phyloP scores from a whole-genome alignment of 257 asterid genomes.

The Apocynum venetum region DNA sequence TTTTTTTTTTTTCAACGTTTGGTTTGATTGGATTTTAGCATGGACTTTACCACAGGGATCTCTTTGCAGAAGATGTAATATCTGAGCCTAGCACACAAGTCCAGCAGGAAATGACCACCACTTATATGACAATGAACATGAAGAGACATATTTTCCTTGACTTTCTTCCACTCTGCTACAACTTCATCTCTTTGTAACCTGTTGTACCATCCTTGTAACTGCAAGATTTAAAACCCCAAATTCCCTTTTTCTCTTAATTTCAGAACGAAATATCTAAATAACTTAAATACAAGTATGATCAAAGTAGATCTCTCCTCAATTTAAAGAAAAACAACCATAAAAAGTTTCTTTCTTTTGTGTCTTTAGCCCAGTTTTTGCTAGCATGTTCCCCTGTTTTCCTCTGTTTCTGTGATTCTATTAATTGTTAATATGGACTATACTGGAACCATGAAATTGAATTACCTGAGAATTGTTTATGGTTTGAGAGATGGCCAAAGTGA shows the following conservation, averaged over 20 bases:
- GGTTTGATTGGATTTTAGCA: not conserved
- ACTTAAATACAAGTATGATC: not conserved
- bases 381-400: conserved; percentile 13
- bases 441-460: not conserved
- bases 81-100: conserved; percentile 62
- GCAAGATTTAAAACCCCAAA: conserved; percentile 20
- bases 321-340: too few species aligned
- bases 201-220: conserved; percentile 96
- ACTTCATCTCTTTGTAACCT: conserved; percentile 90
- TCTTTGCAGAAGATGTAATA: conserved; percentile 84
- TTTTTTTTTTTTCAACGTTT: not conserved
- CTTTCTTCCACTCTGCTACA: conserved; percentile 95
- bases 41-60: conserved; percentile 71
- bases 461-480: conserved; percentile 66
- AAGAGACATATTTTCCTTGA: conserved; percentile 82
- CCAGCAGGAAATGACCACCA: conserved; percentile 77
- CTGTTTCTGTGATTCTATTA: not conserved
- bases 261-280: not conserved
- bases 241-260: not conserved
- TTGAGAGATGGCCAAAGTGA: conserved; percentile 72
- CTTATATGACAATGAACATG: conserved; percentile 96
- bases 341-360: not conserved
- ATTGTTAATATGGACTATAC: too few species aligned
- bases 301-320: not conserved
- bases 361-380: not conserved